phyloP scores from a whole-genome alignment of 176 grass and related monocot genomes.

The Oryza brachyantha region DNA sequence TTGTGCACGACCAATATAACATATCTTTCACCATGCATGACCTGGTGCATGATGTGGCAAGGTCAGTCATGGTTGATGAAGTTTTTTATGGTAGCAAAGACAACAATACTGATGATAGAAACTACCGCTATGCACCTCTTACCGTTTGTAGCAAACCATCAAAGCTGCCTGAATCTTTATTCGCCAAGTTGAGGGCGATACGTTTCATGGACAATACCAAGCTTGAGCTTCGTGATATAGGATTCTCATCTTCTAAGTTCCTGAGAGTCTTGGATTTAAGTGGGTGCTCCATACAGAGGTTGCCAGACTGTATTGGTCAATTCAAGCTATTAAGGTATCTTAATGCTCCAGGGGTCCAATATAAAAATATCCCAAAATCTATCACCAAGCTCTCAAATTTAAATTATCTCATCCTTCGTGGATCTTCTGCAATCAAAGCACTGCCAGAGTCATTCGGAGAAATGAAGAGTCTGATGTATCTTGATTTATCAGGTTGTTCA shows the following conservation, averaged over 20 bases:
- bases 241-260: background rate
- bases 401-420: background rate
- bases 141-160: background rate
- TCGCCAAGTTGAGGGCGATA: background rate
- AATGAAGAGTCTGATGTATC: background rate
- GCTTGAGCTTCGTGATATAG: background rate
- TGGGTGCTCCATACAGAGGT: background rate
- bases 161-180: background rate
- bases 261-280: slow-evolving; percentile 15
- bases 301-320: background rate
- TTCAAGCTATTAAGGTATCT: slow-evolving; percentile 13
- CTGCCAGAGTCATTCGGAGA: background rate
- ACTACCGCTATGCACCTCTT: slow-evolving; percentile 5
- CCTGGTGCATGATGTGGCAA: slow-evolving; percentile 25
- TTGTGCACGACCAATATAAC: background rate
- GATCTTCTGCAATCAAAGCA: background rate
- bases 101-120: background rate
- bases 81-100: background rate
- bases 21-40: slow-evolving; percentile 8
- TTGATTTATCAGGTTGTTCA: background rate
- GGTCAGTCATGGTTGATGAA: slow-evolving; percentile 8
- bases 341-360: too few relatives aligned
- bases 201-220: background rate
- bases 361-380: background rate
- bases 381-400: slow-evolving; percentile 3